Percentiles rank a stretch among this genome's conserved stretches.
Evolutionary conservation across 345 rosid species (phyloP).

Genomic region (Acer campestre): DNA sequence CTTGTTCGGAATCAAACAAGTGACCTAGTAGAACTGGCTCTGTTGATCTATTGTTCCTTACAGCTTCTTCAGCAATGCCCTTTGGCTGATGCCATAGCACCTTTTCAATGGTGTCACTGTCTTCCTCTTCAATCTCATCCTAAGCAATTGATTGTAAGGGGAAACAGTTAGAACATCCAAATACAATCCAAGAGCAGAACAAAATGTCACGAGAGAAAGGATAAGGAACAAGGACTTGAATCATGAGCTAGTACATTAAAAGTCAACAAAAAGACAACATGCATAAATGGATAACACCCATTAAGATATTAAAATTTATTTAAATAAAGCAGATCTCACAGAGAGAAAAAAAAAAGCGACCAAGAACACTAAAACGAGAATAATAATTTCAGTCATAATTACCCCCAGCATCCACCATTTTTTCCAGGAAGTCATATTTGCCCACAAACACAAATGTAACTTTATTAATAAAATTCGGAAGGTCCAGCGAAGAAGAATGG

Average conservation of each 20-base stretch:
- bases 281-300: background rate
- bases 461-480: background rate
- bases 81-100: conserved; percentile 98
- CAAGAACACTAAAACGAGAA: background rate
- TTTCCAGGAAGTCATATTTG: background rate
- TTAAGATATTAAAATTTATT: background rate
- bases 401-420: background rate
- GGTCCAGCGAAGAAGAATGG: too few species aligned
- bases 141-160: conserved; percentile 29
- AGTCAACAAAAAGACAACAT: background rate
- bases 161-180: background rate
- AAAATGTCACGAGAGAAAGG: background rate
- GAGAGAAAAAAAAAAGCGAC: background rate
- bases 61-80: conserved; percentile 79
- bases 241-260: background rate
- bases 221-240: background rate
- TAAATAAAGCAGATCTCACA: background rate
- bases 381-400: background rate
- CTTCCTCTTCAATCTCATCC: conserved; percentile 98
- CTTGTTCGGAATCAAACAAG: conserved; percentile 74
- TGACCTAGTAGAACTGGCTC: conserved; percentile 76
- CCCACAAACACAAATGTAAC: background rate
- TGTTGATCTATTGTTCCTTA: conserved; percentile 54
- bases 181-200: background rate
- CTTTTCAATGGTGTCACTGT: conserved; percentile 90